Base-by-base conservation (phyloP, 2,329 filamentous ascomycete species). In the Ilyonectria sp. region DNA sequence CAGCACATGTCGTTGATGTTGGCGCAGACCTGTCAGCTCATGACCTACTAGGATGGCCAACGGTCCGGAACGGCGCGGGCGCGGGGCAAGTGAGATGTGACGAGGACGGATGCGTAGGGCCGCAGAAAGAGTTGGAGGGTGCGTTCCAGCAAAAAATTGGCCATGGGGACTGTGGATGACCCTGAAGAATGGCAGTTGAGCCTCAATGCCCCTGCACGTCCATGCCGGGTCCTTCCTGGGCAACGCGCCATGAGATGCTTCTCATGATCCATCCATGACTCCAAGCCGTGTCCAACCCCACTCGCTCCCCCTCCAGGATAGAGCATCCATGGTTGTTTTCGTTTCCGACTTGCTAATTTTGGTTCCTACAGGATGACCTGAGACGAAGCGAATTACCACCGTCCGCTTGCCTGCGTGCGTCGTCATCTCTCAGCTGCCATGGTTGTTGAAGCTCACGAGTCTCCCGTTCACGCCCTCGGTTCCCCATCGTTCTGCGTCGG, bases 401-500 rank as follows among this genome's bases (percentile, higher is more conserved):
- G 52, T 21, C 23, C 17, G 17, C 43, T 50, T 65, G 56, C 63
- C 19, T 60, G 56, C 57, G 56, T 65, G 63, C 63, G 43, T 56
- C 63, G 49, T 52, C 56, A 57, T 26, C 9, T 19, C 50, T n/a
- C 4, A 31, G 23, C 50, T 56, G 23, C 44, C 35, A 43, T 31
- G 37, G 23, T 23, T 55, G 31, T 23, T 47, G 40, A 21, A 47
- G 44, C 44, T 40, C 21, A 11, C 15, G 7, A 13, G 46, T 40
- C 46, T 53, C 11, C 17, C 13, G 56, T 61, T 66, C 63, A 66
- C 63, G 63, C 26, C 17, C 11, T 23, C 10, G 11, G 17, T 44
- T 57, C 58, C 29, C 63, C 52, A 52, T 61, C 58, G 52, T 61
- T 61, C 58, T 46, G 44, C 63, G 37, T 57, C 57, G 21, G 54